Evolutionary conservation across 1,284 basidiomycete species (phyloP).

Genomic region (Leccinum subrobustum): DNA sequence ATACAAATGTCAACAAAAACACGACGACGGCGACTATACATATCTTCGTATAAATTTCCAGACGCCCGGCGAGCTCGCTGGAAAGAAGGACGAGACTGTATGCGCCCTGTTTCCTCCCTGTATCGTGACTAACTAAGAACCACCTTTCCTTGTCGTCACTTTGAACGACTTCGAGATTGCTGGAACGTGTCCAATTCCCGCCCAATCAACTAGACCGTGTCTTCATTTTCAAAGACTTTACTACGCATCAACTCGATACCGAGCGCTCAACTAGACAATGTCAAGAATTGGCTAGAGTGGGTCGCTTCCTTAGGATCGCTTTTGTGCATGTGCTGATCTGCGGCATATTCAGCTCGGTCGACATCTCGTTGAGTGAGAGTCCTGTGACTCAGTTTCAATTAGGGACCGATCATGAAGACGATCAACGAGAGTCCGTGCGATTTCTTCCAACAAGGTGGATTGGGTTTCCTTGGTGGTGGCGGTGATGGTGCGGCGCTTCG

Average conservation of each 20-base stretch:
- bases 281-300: constrained; percentile 98
- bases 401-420: constrained; percentile 97
- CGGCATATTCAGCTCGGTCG: constrained; percentile 72
- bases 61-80: constrained; percentile 95
- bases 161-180: constrained; percentile 93
- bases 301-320: constrained; percentile 33
- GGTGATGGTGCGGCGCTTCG: constrained; percentile 67
- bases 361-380: constrained; percentile 94
- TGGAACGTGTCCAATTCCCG: constrained; percentile 97
- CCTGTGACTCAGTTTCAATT: constrained; percentile 91
- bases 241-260: constrained; percentile 96
- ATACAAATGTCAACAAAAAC: constrained; percentile 70
- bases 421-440: constrained; percentile 94
- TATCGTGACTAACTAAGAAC: constrained; percentile 47
- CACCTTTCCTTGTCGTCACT: constrained; percentile 91
- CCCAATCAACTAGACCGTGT: constrained; percentile 98
- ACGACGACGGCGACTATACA: constrained; percentile 92
- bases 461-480: constrained; percentile 83
- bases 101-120: constrained; percentile 9
- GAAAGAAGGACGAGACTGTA: constrained; percentile 98
- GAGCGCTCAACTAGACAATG: constrained; percentile 87
- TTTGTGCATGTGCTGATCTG: constrained; percentile 9
- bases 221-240: constrained; percentile 96
- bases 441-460: constrained; percentile 96
- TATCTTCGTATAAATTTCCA: constrained; percentile 65